Conservation (phyloP, 148 eudicot species). For the Chenopodium suecicum region DNA sequence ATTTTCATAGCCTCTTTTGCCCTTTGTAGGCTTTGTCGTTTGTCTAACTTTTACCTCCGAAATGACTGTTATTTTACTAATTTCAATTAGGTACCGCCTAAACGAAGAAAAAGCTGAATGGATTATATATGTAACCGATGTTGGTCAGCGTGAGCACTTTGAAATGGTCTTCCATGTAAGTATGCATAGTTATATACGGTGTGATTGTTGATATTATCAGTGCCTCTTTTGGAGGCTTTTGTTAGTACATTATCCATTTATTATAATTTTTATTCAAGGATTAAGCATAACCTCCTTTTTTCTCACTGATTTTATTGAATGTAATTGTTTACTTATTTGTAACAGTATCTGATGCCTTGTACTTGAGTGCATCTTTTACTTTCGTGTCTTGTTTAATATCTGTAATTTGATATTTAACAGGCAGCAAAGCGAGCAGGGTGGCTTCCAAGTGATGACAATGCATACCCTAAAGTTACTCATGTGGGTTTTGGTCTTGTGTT, state of each 20-base stretch:
- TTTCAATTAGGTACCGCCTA: conserved; percentile 75
- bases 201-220: conserved; percentile 8
- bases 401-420: conserved; percentile 31
- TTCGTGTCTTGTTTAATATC: too few species aligned
- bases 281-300: neutral
- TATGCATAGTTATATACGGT: neutral
- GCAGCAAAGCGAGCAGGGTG: conserved; percentile 84
- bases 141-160: conserved; percentile 90
- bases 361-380: neutral
- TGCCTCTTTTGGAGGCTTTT: neutral
- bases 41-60: neutral
- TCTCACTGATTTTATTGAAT: neutral
- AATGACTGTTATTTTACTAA: conserved; percentile 11
- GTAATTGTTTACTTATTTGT: neutral
- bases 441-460: conserved; percentile 58
- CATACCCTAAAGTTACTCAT: conserved; percentile 70
- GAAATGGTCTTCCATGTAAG: conserved; percentile 79
- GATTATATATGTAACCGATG: conserved; percentile 88
- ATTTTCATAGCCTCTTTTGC: neutral
- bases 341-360: neutral
- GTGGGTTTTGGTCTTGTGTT: conserved; percentile 95
- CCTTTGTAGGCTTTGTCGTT: neutral
- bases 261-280: neutral
- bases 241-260: neutral
- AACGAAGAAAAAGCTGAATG: conserved; percentile 90